Base-by-base conservation (phyloP, 129 eudicot species). In the Lactuca sativa region DNA sequence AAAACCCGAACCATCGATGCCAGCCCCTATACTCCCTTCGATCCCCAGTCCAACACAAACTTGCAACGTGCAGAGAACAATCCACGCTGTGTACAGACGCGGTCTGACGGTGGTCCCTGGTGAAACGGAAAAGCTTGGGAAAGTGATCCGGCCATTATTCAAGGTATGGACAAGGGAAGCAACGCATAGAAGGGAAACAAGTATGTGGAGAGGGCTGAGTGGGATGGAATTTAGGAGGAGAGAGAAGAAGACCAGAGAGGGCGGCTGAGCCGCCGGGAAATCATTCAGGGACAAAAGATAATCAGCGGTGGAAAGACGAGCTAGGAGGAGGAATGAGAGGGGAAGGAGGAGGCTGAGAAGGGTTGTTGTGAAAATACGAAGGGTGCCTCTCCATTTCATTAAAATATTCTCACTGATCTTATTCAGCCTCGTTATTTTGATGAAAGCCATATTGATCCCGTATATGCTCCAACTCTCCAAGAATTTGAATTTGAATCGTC, bases 291-390 rank as follows among this genome's bases (percentile, higher is more conserved):
- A 74, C 33, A 83, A 12, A 17, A 90, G 72, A 73, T 86, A 90
- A n/a, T 71, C 76, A 9, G 97, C 87, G 59, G 85, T 80, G 54
- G 97, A 66, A 40, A 90, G 82, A 72, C 99, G 84, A 4, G 95
- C 90, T 55, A 87, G 74, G 14, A 93, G 90, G 51, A 93, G 92
- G 69, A 86, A 90, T 3, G 99, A 87, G 47, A 90, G 90, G 3
- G 99, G 99, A 38, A 93, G 88, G 58, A 93, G 93, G 48, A 93
- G 95, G 85, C 90, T 82, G 55, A 95, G 97, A 59, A 88, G 96
- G 56, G 87, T 75, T 18, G 82, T 85, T 11, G 89, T 80, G 58
- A 95, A 62, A 10, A 85, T 41, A 11, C 85, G 91, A 54, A 90
- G 87, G 38, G 78, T 59, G 9, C 37, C 32, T 64, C 53, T 73